These are phyloP conservation scores for Ogataea minuta DNA, from an alignment of 805 yeast genomes.

Conservation along the genomic window DNA sequence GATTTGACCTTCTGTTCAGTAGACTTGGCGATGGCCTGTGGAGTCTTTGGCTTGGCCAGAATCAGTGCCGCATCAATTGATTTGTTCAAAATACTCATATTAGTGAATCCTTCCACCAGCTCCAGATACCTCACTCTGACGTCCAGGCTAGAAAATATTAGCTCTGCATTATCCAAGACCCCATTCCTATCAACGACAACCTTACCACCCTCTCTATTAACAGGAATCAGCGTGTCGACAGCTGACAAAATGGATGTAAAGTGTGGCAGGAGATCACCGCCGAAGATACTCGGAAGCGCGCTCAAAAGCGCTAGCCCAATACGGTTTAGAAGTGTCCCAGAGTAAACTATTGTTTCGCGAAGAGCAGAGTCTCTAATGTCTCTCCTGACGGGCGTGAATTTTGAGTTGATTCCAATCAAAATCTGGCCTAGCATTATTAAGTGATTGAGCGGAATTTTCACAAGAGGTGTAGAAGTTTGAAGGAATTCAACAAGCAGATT, in stretches of 20 bases:
- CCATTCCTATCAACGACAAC: constrained; percentile 39
- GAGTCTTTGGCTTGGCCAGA: constrained; percentile 40
- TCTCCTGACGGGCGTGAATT: constrained; percentile 52
- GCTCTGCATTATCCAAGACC: constrained; percentile 30
- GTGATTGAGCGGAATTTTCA: constrained; percentile 57
- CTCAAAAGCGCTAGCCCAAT: constrained; percentile 45
- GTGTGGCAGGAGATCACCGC: constrained; percentile 44
- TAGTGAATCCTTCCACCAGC: constrained; percentile 35
- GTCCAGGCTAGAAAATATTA: constrained; percentile 33
- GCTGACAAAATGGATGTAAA: constrained; percentile 48
- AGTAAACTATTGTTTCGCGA: constrained; percentile 41
- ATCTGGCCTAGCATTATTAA: constrained; percentile 53
- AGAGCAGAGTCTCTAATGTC: constrained; percentile 57
- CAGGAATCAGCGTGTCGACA: constrained; percentile 61
- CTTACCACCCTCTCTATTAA: constrained; percentile 37
- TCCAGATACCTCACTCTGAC: constrained; percentile 28
- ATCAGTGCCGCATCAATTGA: constrained; percentile 56
- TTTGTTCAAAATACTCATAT: constrained; percentile 51
- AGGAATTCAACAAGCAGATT: constrained; percentile 46
- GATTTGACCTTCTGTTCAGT: constrained; percentile 31
- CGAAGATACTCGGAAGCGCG: constrained; percentile 35
- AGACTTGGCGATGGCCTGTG: constrained; percentile 18
- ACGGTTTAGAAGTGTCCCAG: constrained; percentile 45
- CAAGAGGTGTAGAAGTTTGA: constrained; percentile 52
- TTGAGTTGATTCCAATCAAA: constrained; percentile 52